Evolutionary conservation across 768 basidiomycete species (phyloP), one percentile per base, ranked within the genome.

Genomic region (Austroboletus festivus): DNA sequence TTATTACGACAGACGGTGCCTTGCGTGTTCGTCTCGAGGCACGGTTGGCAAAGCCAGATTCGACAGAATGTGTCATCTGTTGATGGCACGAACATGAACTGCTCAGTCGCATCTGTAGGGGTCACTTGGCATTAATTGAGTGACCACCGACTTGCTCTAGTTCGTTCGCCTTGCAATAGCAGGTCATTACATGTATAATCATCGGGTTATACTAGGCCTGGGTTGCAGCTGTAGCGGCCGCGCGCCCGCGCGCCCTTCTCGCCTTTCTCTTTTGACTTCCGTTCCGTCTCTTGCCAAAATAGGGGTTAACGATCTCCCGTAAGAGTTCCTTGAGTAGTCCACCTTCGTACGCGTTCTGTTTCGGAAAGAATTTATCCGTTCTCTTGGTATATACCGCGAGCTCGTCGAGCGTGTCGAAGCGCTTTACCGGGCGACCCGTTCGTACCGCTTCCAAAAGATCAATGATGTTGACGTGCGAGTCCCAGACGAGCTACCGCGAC

Each of bases 11-110:
- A 1, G 78, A 80, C 44, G 78, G 74, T 35, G 67, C 68, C 19
- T 62, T 80, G n/a, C 55, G 70, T 38, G 74, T 59, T 0, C 71
- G 75, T 8, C 57, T 81, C 11, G 79, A 80, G 55, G 77, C 74
- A 2, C 63, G 65, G 22, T 61, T 80, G 15, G 67, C 55, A 15
- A 72, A 67, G 44, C 65, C 76, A 1, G 47, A 47, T 18, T 62
- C 67, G 22, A 48, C 63, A 16, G 75, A 77, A 2, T 79, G 78
- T 51, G 60, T 75, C 6, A 72, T 80, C 41, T 77, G 73, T 42
- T 79, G 53, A 61, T 48, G 18, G 16, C 3, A 18, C n/a, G n/a
- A n/a, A 9, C 18, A 26, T 15, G 30, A 18, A 19, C 0, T n/a
- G 33, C 33, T 12, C 33, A 12, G 16, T 4, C n/a, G n/a, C n/a